Conservation (phyloP, 2,329 filamentous ascomycete genomes). For the Stromatinia cepivora region DNA sequence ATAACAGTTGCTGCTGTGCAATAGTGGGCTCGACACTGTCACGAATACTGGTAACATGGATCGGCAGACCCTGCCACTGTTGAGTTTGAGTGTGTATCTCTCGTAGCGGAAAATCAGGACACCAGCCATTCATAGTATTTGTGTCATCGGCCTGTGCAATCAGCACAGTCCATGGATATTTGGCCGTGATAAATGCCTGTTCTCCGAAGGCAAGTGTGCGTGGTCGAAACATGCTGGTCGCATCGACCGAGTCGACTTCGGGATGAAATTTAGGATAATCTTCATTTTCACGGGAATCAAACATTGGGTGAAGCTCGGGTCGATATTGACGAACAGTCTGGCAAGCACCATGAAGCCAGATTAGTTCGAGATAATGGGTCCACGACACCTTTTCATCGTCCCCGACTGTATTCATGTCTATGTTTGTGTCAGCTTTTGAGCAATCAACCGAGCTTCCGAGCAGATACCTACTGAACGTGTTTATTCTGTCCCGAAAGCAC, state of each 20-base stretch:
- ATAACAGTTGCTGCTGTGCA: no score
- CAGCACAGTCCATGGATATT: constrained; percentile 1
- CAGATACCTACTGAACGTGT: background rate
- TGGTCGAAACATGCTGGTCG: constrained; percentile 1
- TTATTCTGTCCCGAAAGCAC: background rate
- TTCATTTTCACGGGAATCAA: background rate
- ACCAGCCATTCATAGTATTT: background rate
- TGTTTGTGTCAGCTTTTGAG: background rate
- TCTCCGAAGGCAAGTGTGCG: background rate
- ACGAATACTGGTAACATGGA: background rate
- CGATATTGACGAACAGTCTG: background rate
- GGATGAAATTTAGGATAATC: background rate
- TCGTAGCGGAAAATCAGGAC: background rate
- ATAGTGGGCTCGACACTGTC: background rate
- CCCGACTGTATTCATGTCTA: background rate
- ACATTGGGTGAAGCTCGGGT: background rate
- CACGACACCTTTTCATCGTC: background rate
- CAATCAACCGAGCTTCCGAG: background rate
- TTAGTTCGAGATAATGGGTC: background rate
- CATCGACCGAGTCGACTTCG: background rate
- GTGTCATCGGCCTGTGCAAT: background rate
- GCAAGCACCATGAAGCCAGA: constrained; percentile 1
- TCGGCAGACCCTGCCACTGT: background rate
- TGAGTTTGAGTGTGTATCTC: background rate
- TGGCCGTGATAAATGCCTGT: constrained; percentile 1